A percentile compares a stretch with the other conserved stretches of the same genome.
Evolutionary conservation across 1,284 basidiomycete species (phyloP).

Genomic region (Rhodotorula glutinis): DNA sequence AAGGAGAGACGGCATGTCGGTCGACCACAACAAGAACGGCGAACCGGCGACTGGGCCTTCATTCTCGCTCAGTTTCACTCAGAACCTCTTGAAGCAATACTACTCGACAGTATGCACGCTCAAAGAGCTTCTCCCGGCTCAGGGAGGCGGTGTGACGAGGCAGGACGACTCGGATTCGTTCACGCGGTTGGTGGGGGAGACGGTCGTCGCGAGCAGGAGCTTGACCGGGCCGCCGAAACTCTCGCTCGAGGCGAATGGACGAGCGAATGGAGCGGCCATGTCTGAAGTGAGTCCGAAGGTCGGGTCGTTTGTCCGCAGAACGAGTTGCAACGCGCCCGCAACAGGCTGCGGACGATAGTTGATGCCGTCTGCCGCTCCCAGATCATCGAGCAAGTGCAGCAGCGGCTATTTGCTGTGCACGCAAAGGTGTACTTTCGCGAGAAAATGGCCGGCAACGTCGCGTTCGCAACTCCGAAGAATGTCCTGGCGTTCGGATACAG

Average conservation of each 20-base stretch:
- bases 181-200: conserved; percentile 9
- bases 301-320: no score
- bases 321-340: not conserved
- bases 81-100: not conserved
- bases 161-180: conserved; percentile 15
- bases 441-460: not conserved
- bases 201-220: conserved; percentile 10
- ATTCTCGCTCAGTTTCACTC: not conserved
- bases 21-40: no score
- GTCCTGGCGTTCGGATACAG: conserved; percentile 66
- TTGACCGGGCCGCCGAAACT: not conserved
- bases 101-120: conserved; percentile 8
- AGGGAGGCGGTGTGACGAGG: not conserved
- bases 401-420: conserved; percentile 24
- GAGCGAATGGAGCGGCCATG: conserved; percentile 8
- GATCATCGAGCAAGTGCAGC: conserved; percentile 29
- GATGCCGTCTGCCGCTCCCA: not conserved
- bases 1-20: no score
- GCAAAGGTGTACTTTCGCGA: conserved; percentile 3
- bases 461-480: conserved; percentile 48
- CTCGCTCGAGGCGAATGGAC: no score
- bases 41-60: no score
- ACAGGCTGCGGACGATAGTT: not conserved
- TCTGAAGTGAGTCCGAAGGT: conserved; percentile 13
- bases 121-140: not conserved